Evolutionary conservation across 768 basidiomycete genomes (phyloP).

Genomic region (Peribolospora kevripleyi): DNA sequence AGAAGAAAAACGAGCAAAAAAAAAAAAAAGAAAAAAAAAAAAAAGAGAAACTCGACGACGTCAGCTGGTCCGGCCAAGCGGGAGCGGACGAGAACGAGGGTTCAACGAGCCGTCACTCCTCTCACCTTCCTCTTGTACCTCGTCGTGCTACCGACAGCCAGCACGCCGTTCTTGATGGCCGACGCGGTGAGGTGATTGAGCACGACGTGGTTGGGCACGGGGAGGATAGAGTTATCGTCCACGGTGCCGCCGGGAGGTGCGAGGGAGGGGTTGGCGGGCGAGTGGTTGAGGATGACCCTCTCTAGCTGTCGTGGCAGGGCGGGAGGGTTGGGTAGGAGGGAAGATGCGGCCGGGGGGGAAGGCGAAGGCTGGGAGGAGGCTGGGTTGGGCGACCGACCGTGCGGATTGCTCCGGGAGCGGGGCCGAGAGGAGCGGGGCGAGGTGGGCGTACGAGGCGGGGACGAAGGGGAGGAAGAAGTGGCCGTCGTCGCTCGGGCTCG

Average conservation of each 20-base stretch:
- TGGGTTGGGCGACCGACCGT: constrained; percentile 13
- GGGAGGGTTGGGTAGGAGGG: constrained; percentile 70
- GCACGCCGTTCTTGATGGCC: constrained; percentile 74
- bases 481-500: constrained; percentile 17
- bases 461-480: too few species aligned
- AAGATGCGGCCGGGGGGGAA: constrained; percentile 33
- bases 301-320: constrained; percentile 72
- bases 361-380: constrained; percentile 14
- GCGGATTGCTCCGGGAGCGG: constrained; percentile 14
- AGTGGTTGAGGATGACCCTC: constrained; percentile 62
- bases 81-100: too few species aligned
- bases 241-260: constrained; percentile 9
- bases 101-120: too few species aligned
- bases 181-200: constrained; percentile 80
- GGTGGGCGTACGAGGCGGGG: too few species aligned
- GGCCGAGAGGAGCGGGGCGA: too few species aligned
- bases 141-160: constrained; percentile 78
- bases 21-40: too few species aligned
- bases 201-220: constrained; percentile 81
- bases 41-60: too few species aligned
- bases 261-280: constrained; percentile 4
- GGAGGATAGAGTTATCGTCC: constrained; percentile 73
- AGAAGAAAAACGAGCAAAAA: too few species aligned
- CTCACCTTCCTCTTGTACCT: constrained; percentile 71
- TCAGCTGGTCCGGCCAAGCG: too few species aligned